Evolutionary conservation across 2,329 filamentous ascomycete genomes (phyloP).

Genomic region (Corynespora cassiicola): DNA sequence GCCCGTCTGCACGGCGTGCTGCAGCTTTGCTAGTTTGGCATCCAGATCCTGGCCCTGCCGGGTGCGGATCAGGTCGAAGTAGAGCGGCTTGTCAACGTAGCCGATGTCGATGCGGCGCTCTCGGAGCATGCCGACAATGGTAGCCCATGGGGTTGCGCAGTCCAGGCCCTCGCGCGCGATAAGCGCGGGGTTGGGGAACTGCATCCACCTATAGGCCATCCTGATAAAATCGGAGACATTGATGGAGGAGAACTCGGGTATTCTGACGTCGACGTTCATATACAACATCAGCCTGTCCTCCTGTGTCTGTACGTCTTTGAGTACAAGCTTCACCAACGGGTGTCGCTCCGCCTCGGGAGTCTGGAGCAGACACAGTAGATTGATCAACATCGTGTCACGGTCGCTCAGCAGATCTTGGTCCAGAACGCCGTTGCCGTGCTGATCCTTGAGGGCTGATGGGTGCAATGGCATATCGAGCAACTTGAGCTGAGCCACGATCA

Average conservation of each 20-base stretch:
- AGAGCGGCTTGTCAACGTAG: slow-evolving; percentile 1
- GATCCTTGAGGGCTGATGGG: neutral
- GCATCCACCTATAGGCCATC: neutral
- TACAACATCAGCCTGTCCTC: neutral
- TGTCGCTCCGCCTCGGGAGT: neutral
- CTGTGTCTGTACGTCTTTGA: too few species aligned
- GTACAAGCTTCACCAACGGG: too few species aligned
- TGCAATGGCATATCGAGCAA: neutral
- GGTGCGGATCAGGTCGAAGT: slow-evolving; percentile 1
- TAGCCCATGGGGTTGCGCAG: slow-evolving; percentile 2
- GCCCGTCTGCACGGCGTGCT: too few species aligned
- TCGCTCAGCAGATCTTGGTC: neutral
- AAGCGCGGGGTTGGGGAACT: slow-evolving; percentile 1
- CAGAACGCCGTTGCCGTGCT: neutral
- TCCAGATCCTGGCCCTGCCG: neutral
- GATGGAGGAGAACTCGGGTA: neutral
- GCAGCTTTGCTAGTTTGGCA: neutral
- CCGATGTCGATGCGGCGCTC: neutral
- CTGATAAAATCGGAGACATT: neutral
- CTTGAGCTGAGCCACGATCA: slow-evolving; percentile 1
- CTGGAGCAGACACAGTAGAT: neutral
- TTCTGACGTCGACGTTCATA: neutral
- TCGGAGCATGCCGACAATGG: neutral
- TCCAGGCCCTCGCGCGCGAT: neutral
- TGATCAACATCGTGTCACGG: neutral